These are phyloP conservation scores for Boeremia lycopersici DNA, from an alignment of 2,329 filamentous ascomycete species.

Conservation along the genomic window DNA sequence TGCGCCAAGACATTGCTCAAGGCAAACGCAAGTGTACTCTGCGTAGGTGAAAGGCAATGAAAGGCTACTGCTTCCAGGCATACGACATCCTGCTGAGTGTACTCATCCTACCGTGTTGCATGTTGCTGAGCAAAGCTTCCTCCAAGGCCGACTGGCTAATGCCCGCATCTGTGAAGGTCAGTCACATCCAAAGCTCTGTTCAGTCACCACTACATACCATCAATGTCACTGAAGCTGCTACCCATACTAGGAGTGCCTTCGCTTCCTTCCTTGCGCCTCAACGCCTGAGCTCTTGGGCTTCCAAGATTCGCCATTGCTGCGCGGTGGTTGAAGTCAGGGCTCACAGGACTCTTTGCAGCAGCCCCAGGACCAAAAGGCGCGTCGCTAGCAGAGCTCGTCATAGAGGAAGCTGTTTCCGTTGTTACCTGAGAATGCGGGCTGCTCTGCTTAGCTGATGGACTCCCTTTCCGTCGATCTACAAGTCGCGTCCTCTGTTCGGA, in stretches of 20 bases:
- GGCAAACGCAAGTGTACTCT: not conserved
- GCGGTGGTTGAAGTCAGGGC: slow-evolving; percentile 60
- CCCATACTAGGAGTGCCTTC: slow-evolving; percentile 56
- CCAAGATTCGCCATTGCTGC: slow-evolving; percentile 61
- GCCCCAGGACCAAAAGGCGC: slow-evolving; percentile 23
- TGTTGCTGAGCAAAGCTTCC: slow-evolving; percentile 75
- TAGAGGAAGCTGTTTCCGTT: slow-evolving; percentile 57
- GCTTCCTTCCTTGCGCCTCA: slow-evolving; percentile 36
- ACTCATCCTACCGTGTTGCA: slow-evolving; percentile 71
- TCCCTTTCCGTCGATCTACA: slow-evolving; percentile 7
- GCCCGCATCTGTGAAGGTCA: slow-evolving; percentile 66
- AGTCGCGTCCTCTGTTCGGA: slow-evolving; percentile 19
- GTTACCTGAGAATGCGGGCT: slow-evolving; percentile 29
- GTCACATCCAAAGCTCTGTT: not conserved
- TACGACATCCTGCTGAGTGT: slow-evolving; percentile 69
- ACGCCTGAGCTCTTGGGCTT: slow-evolving; percentile 52
- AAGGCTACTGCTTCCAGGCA: slow-evolving; percentile 11
- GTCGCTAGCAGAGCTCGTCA: slow-evolving; percentile 51
- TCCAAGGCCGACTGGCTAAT: slow-evolving; percentile 82
- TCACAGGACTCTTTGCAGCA: slow-evolving; percentile 28
- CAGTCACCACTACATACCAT: slow-evolving; percentile 58
- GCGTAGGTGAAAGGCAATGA: not conserved
- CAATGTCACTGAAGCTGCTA: slow-evolving; percentile 84
- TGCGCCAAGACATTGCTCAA: not conserved
- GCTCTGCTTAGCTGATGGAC: slow-evolving; percentile 15